phyloP scores from a whole-genome alignment of 192 early-diverging fungal genomes.

The Podila epicladia region DNA sequence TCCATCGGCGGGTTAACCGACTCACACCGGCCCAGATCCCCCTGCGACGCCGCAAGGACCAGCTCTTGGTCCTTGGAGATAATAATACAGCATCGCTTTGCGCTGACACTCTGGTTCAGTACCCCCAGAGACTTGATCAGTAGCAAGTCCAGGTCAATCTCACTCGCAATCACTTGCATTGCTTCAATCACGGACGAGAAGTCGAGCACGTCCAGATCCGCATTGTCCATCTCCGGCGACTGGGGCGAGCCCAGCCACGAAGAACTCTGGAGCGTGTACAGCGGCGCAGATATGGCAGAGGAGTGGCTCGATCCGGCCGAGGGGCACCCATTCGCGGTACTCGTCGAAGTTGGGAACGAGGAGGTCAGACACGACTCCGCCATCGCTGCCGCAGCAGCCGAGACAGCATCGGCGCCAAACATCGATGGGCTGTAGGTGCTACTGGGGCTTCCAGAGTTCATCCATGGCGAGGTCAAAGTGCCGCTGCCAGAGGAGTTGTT shows the following conservation, averaged over 20 bases:
- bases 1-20: conserved; percentile 40
- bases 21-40: conserved; percentile 30
- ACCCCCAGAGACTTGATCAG: conserved; percentile 40
- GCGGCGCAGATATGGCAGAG: conserved; percentile 11
- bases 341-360: conserved; percentile 9
- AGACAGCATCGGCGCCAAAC: conserved; percentile 10
- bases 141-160: conserved; percentile 38
- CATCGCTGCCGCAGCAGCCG: conserved; percentile 22
- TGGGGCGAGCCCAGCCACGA: conserved; percentile 27
- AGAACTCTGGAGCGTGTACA: conserved; percentile 31
- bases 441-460: conserved; percentile 18
- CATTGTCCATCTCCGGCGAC: conserved; percentile 29
- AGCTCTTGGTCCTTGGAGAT: conserved; percentile 42
- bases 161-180: conserved; percentile 49
- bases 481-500: not conserved
- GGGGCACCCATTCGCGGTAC: too few species aligned
- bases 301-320: conserved; percentile 3
- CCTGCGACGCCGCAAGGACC: conserved; percentile 31
- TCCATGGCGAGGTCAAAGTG: conserved; percentile 25
- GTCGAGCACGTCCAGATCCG: conserved; percentile 41
- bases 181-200: conserved; percentile 50
- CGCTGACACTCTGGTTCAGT: conserved; percentile 36
- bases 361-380: conserved; percentile 10
- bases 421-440: conserved; percentile 16
- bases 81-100: conserved; percentile 31